Evolutionary conservation across 441 rosid genomes (phyloP).

Genomic region (Theobroma grandiflorum): DNA sequence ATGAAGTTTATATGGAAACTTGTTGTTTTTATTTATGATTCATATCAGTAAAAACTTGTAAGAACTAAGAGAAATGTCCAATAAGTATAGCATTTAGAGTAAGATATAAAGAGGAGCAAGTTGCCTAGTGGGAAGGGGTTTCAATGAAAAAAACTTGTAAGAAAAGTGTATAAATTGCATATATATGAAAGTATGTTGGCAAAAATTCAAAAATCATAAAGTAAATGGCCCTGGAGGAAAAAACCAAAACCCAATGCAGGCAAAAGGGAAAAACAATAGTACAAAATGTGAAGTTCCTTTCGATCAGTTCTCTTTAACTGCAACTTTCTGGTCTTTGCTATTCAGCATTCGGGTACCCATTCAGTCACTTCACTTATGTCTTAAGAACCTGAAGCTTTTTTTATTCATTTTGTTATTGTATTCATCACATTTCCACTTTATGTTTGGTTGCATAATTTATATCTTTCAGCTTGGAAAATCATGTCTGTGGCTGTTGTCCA

Average conservation of each 20-base stretch:
- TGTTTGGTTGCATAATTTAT: not conserved
- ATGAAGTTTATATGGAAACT: not conserved
- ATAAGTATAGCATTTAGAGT: not conserved
- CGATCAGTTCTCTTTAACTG: not conserved
- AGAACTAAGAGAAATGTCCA: not conserved
- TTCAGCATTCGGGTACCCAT: not conserved
- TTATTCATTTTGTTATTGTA: not conserved
- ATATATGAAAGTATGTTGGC: not conserved
- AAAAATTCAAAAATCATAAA: not conserved
- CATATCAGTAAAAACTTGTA: not conserved
- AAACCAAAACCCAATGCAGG: not conserved
- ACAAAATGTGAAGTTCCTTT: not conserved
- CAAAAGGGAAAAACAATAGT: not conserved
- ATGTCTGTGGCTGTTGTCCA: not conserved
- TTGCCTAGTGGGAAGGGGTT: not conserved
- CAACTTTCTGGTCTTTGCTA: not conserved
- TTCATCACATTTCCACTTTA: no score
- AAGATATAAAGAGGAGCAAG: not conserved
- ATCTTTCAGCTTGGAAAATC: not conserved
- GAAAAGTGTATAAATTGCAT: no score
- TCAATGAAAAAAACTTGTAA: not conserved
- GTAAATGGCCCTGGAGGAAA: not conserved
- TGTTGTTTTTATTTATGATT: not conserved
- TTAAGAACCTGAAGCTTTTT: not conserved
- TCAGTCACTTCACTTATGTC: not conserved